These are phyloP conservation scores for Eucalyptus tenuipes DNA, from an alignment of 345 rosid species.

Conservation along the genomic window DNA sequence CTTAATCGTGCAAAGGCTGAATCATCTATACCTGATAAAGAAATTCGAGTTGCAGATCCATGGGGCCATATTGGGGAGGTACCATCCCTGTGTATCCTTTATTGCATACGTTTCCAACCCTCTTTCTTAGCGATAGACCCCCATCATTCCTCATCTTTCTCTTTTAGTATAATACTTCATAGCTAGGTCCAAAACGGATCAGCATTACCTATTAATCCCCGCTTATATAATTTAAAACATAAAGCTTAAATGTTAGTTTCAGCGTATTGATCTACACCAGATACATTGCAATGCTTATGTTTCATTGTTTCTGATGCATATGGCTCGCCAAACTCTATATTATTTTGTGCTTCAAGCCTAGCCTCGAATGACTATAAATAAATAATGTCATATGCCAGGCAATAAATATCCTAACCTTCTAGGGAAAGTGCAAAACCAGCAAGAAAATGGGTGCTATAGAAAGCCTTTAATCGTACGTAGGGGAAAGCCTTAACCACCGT, in stretches of 20 bases:
- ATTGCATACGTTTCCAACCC: background rate
- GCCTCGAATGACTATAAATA: background rate
- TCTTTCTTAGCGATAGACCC: background rate
- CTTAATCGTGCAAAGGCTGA: background rate
- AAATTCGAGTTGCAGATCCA: background rate
- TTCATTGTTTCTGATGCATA: background rate
- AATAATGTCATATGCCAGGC: background rate
- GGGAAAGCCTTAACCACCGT: background rate
- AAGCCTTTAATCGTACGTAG: background rate
- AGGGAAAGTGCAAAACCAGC: background rate
- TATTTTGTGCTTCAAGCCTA: background rate
- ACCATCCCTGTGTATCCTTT: background rate
- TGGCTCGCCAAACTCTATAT: background rate
- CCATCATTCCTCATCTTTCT: background rate
- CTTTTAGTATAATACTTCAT: background rate
- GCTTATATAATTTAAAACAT: background rate
- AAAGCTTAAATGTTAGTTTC: background rate
- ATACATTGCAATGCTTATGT: background rate
- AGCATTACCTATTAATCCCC: background rate
- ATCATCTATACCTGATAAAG: background rate
- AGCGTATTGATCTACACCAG: background rate
- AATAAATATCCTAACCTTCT: background rate
- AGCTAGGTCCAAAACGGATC: background rate
- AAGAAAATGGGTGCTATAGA: background rate
- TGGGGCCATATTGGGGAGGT: background rate